Evolutionary conservation across 345 rosid genomes (phyloP), one percentile per base, ranked within the genome.

Genomic region (Linum usitatissimum): DNA sequence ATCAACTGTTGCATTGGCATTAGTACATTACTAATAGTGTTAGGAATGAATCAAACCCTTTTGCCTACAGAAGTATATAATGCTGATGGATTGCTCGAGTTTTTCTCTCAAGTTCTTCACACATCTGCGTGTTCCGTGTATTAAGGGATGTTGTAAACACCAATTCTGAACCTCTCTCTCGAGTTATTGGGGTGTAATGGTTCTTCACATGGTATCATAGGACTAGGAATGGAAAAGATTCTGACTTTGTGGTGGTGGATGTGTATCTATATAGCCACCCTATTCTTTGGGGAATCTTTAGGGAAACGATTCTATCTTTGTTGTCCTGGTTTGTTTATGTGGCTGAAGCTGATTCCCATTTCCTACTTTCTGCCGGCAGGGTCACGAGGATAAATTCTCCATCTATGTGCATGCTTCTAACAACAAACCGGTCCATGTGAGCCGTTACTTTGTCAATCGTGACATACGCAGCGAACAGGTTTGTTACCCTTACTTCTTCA

Each of bases 401-500:
- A 77, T 90, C 20, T 90, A 84, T 75, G 81, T 90, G 9, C 97
- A 90, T 72, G 85, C 97, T 18, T 87, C 97, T 9, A 86, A 67
- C 79, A 67, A 75, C 67, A 76, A 79, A 70, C 89, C 95, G 34
- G 80, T 87, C 58, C 95, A 85, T 71, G 67, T 74, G 39, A 90
- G 95, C 78, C 88, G 76, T 53, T 87, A 85, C 78, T 90, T 90
- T 60, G 57, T 80, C 17, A 78, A 90, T 76, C 76, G 79, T 21
- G 97, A 90, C 53, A 78, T 90, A 64, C 86, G 77, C 45, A 85
- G 97, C 19, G 84, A 81, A 48, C 79, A 81, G 82, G 97, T 90
- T 49, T 36, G 30, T 60, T 42, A 66, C 31, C 59, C 61, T 56
- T 53, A 23, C 62, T 12, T 59, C 57, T 45, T 34, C 38, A 3